Conservation (phyloP, 139 green algal species). For the Haematococcus sp. region DNA sequence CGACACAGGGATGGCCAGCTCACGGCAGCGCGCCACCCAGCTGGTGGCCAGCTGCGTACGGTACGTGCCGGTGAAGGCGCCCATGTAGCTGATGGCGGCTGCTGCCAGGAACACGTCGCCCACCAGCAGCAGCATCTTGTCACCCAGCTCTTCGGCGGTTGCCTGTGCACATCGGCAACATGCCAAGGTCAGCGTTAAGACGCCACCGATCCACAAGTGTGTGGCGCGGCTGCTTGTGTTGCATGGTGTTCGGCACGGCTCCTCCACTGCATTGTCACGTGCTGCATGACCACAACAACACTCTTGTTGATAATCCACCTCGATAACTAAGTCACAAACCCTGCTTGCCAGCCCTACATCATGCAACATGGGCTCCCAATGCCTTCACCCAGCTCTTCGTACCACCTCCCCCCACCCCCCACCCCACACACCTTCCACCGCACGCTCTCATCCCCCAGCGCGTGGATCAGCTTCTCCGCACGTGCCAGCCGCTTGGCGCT, state of each 20-base stretch:
- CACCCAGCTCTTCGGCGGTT: slow-evolving; percentile 51
- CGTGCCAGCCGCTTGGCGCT: slow-evolving; percentile 54
- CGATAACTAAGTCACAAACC: too few species aligned
- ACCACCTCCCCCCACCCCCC: not conserved
- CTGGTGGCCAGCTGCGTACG: slow-evolving; percentile 36
- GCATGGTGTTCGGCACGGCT: too few species aligned
- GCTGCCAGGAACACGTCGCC: slow-evolving; percentile 79
- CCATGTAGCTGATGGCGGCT: slow-evolving; percentile 74
- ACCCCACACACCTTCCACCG: slow-evolving; percentile 47
- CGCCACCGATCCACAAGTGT: too few species aligned
- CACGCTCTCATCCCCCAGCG: slow-evolving; percentile 70
- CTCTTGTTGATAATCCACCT: not conserved
- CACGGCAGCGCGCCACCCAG: slow-evolving; percentile 46
- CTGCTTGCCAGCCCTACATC: too few species aligned
- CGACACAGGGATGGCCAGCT: slow-evolving; percentile 50
- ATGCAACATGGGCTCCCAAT: too few species aligned
- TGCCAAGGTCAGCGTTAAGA: too few species aligned
- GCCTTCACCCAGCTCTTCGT: too few species aligned
- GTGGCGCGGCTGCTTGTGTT: too few species aligned
- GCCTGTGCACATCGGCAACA: not conserved
- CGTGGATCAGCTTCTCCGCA: slow-evolving; percentile 68
- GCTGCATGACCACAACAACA: too few species aligned
- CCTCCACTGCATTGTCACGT: too few species aligned
- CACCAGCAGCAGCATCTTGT: slow-evolving; percentile 58
- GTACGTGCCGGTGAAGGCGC: slow-evolving; percentile 68